Conservation (phyloP, 768 basidiomycete species). For the Xerocomellus intermedius region DNA sequence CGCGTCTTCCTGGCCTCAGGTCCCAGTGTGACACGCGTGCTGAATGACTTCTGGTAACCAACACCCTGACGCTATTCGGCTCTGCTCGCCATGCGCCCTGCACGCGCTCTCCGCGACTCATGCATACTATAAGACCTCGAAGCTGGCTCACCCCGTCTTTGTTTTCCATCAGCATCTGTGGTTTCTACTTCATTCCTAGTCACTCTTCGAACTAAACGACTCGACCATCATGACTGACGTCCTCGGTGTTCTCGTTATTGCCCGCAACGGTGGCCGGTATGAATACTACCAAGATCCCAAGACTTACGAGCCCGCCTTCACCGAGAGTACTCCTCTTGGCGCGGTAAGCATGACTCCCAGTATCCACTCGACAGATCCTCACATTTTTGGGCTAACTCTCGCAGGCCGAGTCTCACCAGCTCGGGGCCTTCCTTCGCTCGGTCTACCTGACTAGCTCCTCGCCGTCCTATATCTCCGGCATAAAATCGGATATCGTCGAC, state of each 20-base stretch:
- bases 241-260: conserved; percentile 74
- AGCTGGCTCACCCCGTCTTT: background rate
- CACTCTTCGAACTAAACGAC: conserved; percentile 15
- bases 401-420: conserved; percentile 65
- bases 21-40: conserved; percentile 25
- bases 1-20: conserved; percentile 31
- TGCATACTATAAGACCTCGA: conserved; percentile 25
- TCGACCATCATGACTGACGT: conserved; percentile 44
- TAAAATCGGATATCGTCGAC: conserved; percentile 67
- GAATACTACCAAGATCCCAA: conserved; percentile 70
- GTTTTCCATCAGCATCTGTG: conserved; percentile 17
- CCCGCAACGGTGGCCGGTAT: conserved; percentile 74
- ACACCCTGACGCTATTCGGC: conserved; percentile 26
- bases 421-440: conserved; percentile 60
- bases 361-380: background rate
- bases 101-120: conserved; percentile 26
- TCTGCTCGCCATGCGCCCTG: conserved; percentile 27
- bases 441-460: conserved; percentile 68
- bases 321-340: conserved; percentile 74
- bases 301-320: conserved; percentile 59
- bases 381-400: background rate
- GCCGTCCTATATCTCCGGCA: conserved; percentile 63
- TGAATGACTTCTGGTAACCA: conserved; percentile 19
- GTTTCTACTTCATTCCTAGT: conserved; percentile 17
- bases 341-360: conserved; percentile 44